Percentiles rank a stretch among this genome's conserved stretches.
Evolutionary conservation across 352 stramenopile genomes (phyloP).

Genomic region (Paralagenidium karlingii): DNA sequence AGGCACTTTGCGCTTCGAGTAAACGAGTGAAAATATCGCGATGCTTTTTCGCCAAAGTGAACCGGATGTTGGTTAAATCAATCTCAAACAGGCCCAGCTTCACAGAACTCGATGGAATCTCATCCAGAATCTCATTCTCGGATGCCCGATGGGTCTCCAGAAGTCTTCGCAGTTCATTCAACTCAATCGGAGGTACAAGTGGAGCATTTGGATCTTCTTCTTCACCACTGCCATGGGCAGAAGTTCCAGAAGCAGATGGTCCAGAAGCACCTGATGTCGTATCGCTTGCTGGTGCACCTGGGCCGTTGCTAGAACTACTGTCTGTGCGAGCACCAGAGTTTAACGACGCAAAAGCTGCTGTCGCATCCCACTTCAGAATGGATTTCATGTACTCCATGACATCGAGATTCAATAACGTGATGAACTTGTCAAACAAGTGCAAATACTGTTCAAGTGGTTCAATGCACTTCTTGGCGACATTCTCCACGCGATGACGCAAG

Average conservation of each 20-base stretch:
- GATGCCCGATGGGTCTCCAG: constrained; percentile 49
- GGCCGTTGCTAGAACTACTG: constrained; percentile 1
- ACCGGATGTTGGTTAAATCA: constrained; percentile 68
- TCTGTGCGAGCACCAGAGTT: constrained; percentile 15
- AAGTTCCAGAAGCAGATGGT: constrained; percentile 11
- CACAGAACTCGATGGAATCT: constrained; percentile 41
- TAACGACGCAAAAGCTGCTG: too few relatives aligned
- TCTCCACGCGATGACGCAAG: constrained; percentile 35
- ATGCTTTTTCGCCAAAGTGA: constrained; percentile 63
- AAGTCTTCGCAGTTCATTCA: constrained; percentile 58
- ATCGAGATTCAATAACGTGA: constrained; percentile 86
- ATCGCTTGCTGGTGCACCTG: constrained; percentile 1
- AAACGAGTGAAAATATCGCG: constrained; percentile 59
- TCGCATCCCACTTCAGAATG: too few relatives aligned
- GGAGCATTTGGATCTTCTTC: constrained; percentile 18
- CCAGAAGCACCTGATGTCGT: constrained; percentile 1
- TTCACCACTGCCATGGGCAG: constrained; percentile 9
- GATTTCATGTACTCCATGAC: constrained; percentile 57
- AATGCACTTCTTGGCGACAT: constrained; percentile 26
- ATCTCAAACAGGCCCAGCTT: constrained; percentile 72
- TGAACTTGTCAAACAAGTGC: constrained; percentile 67
- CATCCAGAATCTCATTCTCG: constrained; percentile 54
- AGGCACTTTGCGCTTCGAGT: constrained; percentile 49
- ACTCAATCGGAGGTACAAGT: constrained; percentile 43
- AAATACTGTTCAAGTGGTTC: constrained; percentile 66